phyloP scores from a whole-genome alignment of 169 alveolate species.

The Plasmodium gallinaceum region DNA sequence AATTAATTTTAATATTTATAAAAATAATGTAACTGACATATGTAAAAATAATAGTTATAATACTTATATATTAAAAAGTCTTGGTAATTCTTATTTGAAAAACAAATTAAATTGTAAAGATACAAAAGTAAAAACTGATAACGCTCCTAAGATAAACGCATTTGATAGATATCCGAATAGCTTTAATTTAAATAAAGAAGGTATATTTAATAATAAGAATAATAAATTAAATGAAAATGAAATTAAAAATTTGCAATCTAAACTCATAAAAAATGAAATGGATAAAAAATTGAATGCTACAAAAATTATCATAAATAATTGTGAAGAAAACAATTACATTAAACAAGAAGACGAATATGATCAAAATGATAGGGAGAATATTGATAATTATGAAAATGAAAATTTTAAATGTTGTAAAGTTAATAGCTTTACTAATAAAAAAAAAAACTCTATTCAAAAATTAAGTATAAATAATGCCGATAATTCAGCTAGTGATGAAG shows the following conservation, averaged over 20 bases:
- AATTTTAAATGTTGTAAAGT: too few species aligned
- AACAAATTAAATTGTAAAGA: conserved; percentile 30
- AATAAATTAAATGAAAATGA: conserved; percentile 4
- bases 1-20: conserved; percentile 45
- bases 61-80: conserved; percentile 51
- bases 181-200: neutral
- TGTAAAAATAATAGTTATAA: conserved; percentile 58
- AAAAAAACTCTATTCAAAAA: too few species aligned
- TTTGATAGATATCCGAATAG: neutral
- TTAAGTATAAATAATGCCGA: neutral
- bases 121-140: neutral
- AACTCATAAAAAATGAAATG: conserved; percentile 20
- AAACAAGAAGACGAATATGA: too few species aligned
- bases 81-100: conserved; percentile 40
- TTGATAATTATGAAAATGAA: too few species aligned
- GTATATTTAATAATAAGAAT: neutral
- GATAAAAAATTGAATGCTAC: conserved; percentile 1
- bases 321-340: neutral
- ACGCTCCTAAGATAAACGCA: neutral
- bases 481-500: neutral
- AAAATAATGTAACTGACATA: conserved; percentile 34
- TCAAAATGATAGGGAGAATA: too few species aligned
- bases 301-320: neutral
- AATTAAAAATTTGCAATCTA: conserved; percentile 2
- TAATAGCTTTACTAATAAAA: too few species aligned